Evolutionary conservation across 2,329 filamentous ascomycete genomes (phyloP).

Genomic region (Penicillium carneum): DNA sequence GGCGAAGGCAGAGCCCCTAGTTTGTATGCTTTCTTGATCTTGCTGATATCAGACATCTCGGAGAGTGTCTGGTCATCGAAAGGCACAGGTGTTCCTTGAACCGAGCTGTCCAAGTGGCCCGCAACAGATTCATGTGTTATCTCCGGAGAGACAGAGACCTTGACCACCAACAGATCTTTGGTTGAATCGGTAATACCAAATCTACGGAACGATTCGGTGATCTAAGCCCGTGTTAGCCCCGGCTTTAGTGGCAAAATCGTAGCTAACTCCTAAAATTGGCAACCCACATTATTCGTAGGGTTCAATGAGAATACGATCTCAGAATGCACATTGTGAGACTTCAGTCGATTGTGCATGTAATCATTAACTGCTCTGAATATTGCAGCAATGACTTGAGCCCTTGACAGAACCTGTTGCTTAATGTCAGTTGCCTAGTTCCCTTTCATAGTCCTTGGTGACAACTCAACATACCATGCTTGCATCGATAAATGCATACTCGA

Average conservation of each 20-base stretch:
- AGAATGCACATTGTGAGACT: conserved; percentile 85
- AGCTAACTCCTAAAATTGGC: conserved; percentile 19
- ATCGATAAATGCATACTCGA: conserved; percentile 94
- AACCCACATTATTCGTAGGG: conserved; percentile 76
- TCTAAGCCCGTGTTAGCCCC: conserved; percentile 61
- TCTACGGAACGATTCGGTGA: conserved; percentile 86
- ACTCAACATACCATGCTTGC: conserved; percentile 70
- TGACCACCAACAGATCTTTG: conserved; percentile 77
- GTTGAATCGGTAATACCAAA: conserved; percentile 81
- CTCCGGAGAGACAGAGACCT: conserved; percentile 67
- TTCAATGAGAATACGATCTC: conserved; percentile 84
- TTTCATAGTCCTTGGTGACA: not conserved
- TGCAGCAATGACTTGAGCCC: conserved; percentile 75
- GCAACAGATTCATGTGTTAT: conserved; percentile 59
- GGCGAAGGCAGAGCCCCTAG: conserved; percentile 67
- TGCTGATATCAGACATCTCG: conserved; percentile 67
- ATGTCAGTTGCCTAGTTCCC: conserved; percentile 19
- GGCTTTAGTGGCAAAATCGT: conserved; percentile 18
- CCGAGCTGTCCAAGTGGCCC: conserved; percentile 66
- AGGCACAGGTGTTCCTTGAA: conserved; percentile 67
- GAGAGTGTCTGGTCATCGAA: conserved; percentile 71
- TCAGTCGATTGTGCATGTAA: conserved; percentile 67
- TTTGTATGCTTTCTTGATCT: conserved; percentile 86
- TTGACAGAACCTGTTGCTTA: conserved; percentile 69
- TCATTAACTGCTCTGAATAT: conserved; percentile 78